Conservation (phyloP, 305 asterid genomes). For the Stenogyne calaminthoides region DNA sequence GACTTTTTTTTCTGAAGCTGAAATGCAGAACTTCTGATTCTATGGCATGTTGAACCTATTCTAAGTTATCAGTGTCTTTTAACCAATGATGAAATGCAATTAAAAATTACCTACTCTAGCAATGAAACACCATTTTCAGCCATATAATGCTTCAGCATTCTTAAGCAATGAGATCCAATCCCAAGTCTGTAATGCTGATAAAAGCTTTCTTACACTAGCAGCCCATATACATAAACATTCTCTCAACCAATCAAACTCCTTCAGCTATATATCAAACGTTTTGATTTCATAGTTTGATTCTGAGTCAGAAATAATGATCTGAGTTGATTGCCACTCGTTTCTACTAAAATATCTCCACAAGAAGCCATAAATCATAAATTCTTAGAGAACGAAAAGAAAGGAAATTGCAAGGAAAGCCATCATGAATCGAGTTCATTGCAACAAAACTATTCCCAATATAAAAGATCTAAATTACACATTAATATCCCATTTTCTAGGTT, state of each 20-base stretch:
- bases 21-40: background rate
- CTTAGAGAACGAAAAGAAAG: background rate
- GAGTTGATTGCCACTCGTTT: background rate
- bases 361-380: background rate
- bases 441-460: constrained; percentile 16
- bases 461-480: constrained; percentile 7
- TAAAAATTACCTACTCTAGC: constrained; percentile 1
- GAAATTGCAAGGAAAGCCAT: background rate
- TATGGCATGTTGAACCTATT: background rate
- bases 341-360: background rate
- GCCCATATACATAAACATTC: background rate
- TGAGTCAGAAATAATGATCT: background rate
- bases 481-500: background rate
- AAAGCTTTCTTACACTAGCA: background rate
- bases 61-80: background rate
- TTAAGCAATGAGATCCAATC: background rate
- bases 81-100: background rate
- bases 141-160: background rate
- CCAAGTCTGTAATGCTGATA: background rate
- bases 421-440: constrained; percentile 15
- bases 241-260: constrained; percentile 16
- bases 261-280: background rate
- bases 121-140: background rate
- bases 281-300: background rate
- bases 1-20: constrained; percentile 2